Evolutionary conservation across 495 filamentous ascomycete species (phyloP).

Genomic region (Hyaloscypha variabilis): DNA sequence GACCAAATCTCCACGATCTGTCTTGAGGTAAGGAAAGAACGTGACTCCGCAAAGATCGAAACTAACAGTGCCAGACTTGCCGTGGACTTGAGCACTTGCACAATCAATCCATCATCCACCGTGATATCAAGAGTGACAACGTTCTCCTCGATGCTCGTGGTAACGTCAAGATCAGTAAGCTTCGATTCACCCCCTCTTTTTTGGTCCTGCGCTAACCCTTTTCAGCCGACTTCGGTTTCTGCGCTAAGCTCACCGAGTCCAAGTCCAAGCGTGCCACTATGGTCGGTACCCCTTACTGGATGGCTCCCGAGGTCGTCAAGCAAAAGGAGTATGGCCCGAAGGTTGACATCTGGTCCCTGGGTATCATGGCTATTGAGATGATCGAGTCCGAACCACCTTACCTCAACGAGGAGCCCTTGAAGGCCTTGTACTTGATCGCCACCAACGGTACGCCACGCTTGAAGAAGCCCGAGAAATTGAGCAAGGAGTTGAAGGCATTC

Average conservation of each 20-base stretch:
- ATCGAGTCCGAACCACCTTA: slow-evolving; percentile 98
- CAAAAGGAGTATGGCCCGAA: slow-evolving; percentile 98
- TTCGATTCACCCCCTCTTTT: slow-evolving; percentile 5
- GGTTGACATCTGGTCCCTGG: slow-evolving; percentile 98
- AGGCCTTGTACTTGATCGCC: slow-evolving; percentile 94
- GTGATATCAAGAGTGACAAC: slow-evolving; percentile 99
- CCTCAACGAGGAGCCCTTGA: slow-evolving; percentile 95
- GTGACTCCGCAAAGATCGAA: not conserved
- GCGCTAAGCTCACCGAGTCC: slow-evolving; percentile 95
- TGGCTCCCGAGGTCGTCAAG: slow-evolving; percentile 99
- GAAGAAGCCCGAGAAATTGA: slow-evolving; percentile 96
- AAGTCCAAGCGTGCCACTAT: slow-evolving; percentile 98
- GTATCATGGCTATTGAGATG: slow-evolving; percentile 99
- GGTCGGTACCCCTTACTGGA: slow-evolving; percentile 99
- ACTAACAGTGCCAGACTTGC: slow-evolving; percentile 68
- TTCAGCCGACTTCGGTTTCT: slow-evolving; percentile 96
- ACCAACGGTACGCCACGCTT: slow-evolving; percentile 96
- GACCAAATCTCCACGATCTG: slow-evolving; percentile 98
- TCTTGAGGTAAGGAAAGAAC: slow-evolving; percentile 81
- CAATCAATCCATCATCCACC: slow-evolving; percentile 94
- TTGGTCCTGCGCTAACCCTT: slow-evolving; percentile 36
- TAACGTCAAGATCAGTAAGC: slow-evolving; percentile 97
- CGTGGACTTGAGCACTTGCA: slow-evolving; percentile 93
- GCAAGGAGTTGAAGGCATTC: slow-evolving; percentile 95
- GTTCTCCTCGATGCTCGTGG: slow-evolving; percentile 91